Evolutionary conservation across 805 yeast species (phyloP).

Genomic region (Maudiozyma bulderi): DNA sequence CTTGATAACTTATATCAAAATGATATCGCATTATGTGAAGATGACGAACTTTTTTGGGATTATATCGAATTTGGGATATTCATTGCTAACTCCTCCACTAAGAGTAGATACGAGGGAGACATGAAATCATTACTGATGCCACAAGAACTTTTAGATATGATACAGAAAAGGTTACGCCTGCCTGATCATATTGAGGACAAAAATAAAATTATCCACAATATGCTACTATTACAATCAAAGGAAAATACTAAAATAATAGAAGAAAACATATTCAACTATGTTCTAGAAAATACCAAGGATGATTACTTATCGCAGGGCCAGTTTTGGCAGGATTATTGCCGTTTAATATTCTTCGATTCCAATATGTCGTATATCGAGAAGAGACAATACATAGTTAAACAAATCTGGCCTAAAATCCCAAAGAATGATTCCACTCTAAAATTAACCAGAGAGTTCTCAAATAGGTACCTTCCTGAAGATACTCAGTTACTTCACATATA

Average conservation of each 20-base stretch:
- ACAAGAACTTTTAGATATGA: conserved; percentile 6
- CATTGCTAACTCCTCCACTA: conserved; percentile 5
- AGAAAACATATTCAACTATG: conserved; percentile 13
- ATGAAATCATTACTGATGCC: conserved; percentile 5
- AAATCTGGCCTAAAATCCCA: conserved; percentile 16
- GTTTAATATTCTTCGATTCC: conserved; percentile 19
- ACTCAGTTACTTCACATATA: background rate
- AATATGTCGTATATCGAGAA: conserved; percentile 19
- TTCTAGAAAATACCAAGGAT: conserved; percentile 11
- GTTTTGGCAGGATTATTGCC: conserved; percentile 25
- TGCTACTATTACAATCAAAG: conserved; percentile 19
- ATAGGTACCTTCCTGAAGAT: conserved; percentile 24
- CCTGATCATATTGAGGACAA: conserved; percentile 12
- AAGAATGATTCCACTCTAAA: conserved; percentile 1
- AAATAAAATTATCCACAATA: conserved; percentile 10
- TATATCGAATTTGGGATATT: conserved; percentile 21
- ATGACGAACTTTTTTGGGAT: conserved; percentile 26
- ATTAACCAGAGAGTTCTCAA: conserved; percentile 12
- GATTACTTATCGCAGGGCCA: conserved; percentile 13
- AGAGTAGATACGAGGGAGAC: conserved; percentile 14
- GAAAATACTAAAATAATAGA: conserved; percentile 17
- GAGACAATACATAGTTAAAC: conserved; percentile 14
- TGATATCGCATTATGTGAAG: conserved; percentile 16
- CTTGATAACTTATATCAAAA: conserved; percentile 9
- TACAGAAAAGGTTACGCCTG: conserved; percentile 14